phyloP scores from a whole-genome alignment of 306 rosid species.

The Pueraria montana region DNA sequence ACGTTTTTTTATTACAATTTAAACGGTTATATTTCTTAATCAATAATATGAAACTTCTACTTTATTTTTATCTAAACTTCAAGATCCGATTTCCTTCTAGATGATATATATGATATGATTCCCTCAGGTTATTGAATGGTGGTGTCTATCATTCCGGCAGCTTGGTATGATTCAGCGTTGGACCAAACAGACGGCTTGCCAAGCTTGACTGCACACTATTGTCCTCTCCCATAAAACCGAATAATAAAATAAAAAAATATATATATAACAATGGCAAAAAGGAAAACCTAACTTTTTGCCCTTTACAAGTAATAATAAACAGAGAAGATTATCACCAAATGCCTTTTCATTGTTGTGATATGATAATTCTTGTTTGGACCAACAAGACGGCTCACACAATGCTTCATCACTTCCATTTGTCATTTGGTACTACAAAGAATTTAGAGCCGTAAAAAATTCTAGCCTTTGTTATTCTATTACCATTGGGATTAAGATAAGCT shows the following conservation, averaged over 20 bases:
- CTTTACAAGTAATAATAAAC: not conserved
- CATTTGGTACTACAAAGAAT: not conserved
- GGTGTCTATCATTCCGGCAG: not conserved
- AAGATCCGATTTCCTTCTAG: not conserved
- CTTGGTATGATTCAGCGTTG: slow-evolving; percentile 30
- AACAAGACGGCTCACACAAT: slow-evolving; percentile 25
- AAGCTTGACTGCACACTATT: slow-evolving; percentile 35
- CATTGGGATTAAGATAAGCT: not conserved
- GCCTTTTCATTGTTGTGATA: slow-evolving; percentile 23
- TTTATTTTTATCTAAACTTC: not conserved
- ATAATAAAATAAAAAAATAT: not conserved
- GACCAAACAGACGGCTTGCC: slow-evolving; percentile 37
- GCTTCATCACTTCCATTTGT: slow-evolving; percentile 32
- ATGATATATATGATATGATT: not conserved
- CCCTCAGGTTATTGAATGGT: not conserved
- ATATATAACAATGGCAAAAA: not conserved
- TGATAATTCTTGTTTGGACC: slow-evolving; percentile 23
- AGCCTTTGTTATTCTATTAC: not conserved
- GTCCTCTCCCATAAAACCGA: slow-evolving; percentile 13
- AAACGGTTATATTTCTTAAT: too few species aligned
- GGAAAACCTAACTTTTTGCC: slow-evolving; percentile 11
- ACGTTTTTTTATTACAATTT: too few species aligned
- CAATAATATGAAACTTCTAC: too few species aligned
- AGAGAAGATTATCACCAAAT: not conserved
- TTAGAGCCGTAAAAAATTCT: not conserved